Evolutionary conservation across 768 basidiomycete genomes (phyloP).

Genomic region (Auriscalpium orientale): DNA sequence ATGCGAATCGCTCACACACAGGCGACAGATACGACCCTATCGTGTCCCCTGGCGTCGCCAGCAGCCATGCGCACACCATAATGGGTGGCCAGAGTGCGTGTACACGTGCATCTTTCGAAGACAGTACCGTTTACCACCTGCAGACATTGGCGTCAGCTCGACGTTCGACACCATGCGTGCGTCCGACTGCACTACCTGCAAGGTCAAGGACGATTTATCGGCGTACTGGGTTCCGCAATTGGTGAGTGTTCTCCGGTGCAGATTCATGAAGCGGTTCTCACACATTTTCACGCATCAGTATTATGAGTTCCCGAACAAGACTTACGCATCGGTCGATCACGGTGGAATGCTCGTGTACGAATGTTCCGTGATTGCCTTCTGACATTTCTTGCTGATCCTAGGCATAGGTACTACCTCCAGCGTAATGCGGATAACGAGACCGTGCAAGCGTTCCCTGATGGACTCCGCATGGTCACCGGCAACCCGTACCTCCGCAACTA

Average conservation of each 20-base stretch:
- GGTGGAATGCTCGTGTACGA: slow-evolving; percentile 13
- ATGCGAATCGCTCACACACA: not conserved
- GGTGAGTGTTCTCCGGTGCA: not conserved
- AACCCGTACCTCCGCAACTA: slow-evolving; percentile 20
- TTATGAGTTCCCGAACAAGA: slow-evolving; percentile 3
- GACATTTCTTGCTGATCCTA: not conserved
- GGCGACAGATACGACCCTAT: slow-evolving; percentile 10
- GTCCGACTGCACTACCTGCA: slow-evolving; percentile 10
- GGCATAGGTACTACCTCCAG: slow-evolving; percentile 9
- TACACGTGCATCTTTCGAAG: not conserved
- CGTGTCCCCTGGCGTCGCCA: not conserved
- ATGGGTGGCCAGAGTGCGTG: slow-evolving; percentile 10
- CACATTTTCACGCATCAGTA: not conserved
- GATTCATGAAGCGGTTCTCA: no score
- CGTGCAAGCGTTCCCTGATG: slow-evolving; percentile 15
- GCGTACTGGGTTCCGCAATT: slow-evolving; percentile 11
- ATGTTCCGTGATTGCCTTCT: not conserved
- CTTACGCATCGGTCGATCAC: slow-evolving; percentile 4
- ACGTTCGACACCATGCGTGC: slow-evolving; percentile 3
- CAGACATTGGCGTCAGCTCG: slow-evolving; percentile 8
- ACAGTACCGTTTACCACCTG: not conserved
- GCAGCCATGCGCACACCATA: slow-evolving; percentile 9
- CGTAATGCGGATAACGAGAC: not conserved
- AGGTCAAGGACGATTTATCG: slow-evolving; percentile 12
- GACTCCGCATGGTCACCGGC: slow-evolving; percentile 19